Percentiles rank a stretch among this genome's conserved stretches.
Evolutionary conservation across 352 stramenopile genomes (phyloP).

Genomic region (Pythium aristosporum): DNA sequence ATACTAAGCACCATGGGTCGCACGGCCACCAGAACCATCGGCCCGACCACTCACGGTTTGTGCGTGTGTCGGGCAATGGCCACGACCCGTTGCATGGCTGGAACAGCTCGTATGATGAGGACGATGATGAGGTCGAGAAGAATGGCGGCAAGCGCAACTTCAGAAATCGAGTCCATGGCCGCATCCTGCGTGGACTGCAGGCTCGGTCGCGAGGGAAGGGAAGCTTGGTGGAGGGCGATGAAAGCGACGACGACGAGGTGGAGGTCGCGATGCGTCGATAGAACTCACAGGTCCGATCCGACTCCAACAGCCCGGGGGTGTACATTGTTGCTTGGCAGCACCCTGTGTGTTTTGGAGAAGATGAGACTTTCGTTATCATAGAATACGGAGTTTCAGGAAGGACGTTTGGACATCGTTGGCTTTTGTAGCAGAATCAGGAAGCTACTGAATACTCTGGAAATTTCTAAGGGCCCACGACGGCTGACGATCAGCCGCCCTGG

Average conservation of each 20-base stretch:
- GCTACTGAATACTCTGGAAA: too few species aligned
- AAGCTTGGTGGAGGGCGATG: neutral
- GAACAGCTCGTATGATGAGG: slow-evolving; percentile 6
- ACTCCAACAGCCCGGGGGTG: neutral
- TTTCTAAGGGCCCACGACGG: too few species aligned
- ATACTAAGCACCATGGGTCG: slow-evolving; percentile 28
- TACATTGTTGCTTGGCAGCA: too few species aligned
- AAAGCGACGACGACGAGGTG: slow-evolving; percentile 9
- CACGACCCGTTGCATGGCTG: slow-evolving; percentile 17
- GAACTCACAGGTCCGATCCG: neutral
- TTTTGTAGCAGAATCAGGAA: too few species aligned
- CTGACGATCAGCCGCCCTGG: too few species aligned
- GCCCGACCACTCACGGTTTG: slow-evolving; percentile 14
- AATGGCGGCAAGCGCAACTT: neutral
- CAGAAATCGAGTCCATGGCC: slow-evolving; percentile 11
- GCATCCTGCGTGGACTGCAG: slow-evolving; percentile 20
- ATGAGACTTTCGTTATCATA: too few species aligned
- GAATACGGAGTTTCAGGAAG: too few species aligned
- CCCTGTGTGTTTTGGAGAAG: too few species aligned
- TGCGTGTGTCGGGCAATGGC: neutral
- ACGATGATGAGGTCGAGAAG: neutral
- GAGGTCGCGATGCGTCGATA: slow-evolving; percentile 16
- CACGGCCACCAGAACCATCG: slow-evolving; percentile 1
- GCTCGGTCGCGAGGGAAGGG: neutral
- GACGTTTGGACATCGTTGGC: too few species aligned